Evolutionary conservation across 169 alveolate species (phyloP).

Genomic region (Eimeria brunetti): DNA sequence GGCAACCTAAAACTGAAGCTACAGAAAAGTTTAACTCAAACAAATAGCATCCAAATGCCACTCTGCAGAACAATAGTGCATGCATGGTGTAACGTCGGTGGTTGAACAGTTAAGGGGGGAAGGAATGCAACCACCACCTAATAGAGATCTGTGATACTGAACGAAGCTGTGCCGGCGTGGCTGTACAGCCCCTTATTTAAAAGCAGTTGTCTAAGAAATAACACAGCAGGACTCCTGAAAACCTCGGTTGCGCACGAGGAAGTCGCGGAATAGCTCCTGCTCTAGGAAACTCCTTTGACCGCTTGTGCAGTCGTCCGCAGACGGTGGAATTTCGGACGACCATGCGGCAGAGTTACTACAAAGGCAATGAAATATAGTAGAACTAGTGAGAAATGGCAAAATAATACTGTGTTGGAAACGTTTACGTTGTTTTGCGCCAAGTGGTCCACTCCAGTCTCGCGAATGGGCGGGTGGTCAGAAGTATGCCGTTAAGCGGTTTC

Average conservation of each 20-base stretch:
- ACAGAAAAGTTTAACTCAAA: not conserved
- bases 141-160: not conserved
- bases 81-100: not conserved
- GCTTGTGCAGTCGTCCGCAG: too few relatives aligned
- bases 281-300: not conserved
- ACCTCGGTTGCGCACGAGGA: not conserved
- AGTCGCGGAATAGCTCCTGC: not conserved
- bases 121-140: not conserved
- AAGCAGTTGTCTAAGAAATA: too few relatives aligned
- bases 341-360: too few relatives aligned
- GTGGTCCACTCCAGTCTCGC: not conserved
- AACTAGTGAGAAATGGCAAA: not conserved
- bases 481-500: not conserved
- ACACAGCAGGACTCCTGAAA: not conserved
- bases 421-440: not conserved
- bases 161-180: too few relatives aligned
- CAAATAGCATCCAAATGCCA: not conserved
- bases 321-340: too few relatives aligned
- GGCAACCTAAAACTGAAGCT: too few relatives aligned
- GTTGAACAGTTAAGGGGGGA: not conserved
- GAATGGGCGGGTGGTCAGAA: not conserved
- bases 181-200: too few relatives aligned
- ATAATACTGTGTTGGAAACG: not conserved
- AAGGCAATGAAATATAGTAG: too few relatives aligned
- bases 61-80: not conserved